phyloP scores from a whole-genome alignment of 1,284 basidiomycete species.

The Marasmius tenuissimus region DNA sequence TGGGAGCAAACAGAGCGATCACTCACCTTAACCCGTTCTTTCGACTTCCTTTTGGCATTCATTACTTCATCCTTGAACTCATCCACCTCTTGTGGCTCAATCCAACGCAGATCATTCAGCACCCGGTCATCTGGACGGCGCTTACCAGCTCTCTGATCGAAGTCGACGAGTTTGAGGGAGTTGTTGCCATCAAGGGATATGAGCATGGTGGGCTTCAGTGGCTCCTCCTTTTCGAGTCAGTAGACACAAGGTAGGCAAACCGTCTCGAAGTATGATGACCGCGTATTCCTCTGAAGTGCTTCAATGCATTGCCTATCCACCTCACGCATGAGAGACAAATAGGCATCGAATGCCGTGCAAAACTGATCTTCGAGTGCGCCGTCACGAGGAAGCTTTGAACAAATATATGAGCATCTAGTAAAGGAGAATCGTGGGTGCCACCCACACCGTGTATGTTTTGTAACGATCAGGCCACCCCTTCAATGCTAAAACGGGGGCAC shows the following conservation, averaged over 20 bases:
- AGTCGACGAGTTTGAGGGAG: slow-evolving; percentile 1
- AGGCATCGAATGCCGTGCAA: background rate
- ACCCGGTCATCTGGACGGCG: background rate
- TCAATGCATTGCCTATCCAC: too few species aligned
- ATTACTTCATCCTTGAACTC: background rate
- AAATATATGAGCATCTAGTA: background rate
- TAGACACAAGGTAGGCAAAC: background rate
- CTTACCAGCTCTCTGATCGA: background rate
- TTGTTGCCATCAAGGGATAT: slow-evolving; percentile 1
- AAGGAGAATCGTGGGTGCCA: background rate
- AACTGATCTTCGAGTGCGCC: background rate
- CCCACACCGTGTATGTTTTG: background rate
- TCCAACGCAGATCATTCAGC: background rate
- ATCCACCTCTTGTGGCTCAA: background rate
- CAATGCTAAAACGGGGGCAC: background rate
- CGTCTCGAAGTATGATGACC: background rate
- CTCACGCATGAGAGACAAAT: background rate
- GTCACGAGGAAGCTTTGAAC: background rate
- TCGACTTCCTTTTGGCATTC: too few species aligned
- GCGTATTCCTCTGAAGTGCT: too few species aligned
- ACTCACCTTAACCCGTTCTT: background rate
- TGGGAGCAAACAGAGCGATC: background rate
- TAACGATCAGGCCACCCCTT: background rate
- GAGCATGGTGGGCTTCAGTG: background rate
- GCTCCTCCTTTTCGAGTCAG: background rate